A percentile compares a stretch with the other conserved stretches of the same genome.
Evolutionary conservation across 2,329 filamentous ascomycete genomes (phyloP).

Genomic region (Cladosporium sp.): DNA sequence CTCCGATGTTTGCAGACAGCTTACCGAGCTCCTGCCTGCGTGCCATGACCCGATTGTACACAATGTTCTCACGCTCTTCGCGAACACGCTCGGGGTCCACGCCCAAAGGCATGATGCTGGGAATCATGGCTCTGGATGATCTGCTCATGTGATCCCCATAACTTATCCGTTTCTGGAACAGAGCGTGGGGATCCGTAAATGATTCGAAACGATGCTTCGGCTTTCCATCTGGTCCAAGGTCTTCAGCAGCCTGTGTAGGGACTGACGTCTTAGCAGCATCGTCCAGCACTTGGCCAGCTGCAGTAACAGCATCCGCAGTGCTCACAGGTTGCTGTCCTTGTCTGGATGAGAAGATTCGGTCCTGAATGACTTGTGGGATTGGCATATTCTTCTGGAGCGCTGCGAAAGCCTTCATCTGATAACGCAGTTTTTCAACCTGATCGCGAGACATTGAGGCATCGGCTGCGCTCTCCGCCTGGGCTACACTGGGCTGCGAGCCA

Average conservation of each 20-base stretch:
- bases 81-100: slow-evolving; percentile 81
- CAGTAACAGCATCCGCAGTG: slow-evolving; percentile 38
- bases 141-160: slow-evolving; percentile 76
- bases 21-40: slow-evolving; percentile 80
- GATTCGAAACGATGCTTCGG: slow-evolving; percentile 59
- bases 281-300: slow-evolving; percentile 50
- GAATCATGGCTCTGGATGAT: slow-evolving; percentile 73
- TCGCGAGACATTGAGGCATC: slow-evolving; percentile 57
- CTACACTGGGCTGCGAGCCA: neutral
- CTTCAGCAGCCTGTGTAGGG: slow-evolving; percentile 37
- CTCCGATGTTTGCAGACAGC: slow-evolving; percentile 77
- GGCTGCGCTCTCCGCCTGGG: slow-evolving; percentile 14
- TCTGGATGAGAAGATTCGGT: slow-evolving; percentile 73
- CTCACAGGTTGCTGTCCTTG: slow-evolving; percentile 50
- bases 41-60: slow-evolving; percentile 86
- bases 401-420: slow-evolving; percentile 90
- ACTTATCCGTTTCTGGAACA: slow-evolving; percentile 57
- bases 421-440: slow-evolving; percentile 72
- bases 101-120: slow-evolving; percentile 82
- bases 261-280: slow-evolving; percentile 39
- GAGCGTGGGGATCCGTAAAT: slow-evolving; percentile 68
- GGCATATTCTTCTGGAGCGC: slow-evolving; percentile 81
- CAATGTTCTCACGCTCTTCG: slow-evolving; percentile 79
- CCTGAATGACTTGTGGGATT: slow-evolving; percentile 73
- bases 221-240: slow-evolving; percentile 30